Evolutionary conservation across 441 rosid species (phyloP).

Genomic region (Pelargonium australe): DNA sequence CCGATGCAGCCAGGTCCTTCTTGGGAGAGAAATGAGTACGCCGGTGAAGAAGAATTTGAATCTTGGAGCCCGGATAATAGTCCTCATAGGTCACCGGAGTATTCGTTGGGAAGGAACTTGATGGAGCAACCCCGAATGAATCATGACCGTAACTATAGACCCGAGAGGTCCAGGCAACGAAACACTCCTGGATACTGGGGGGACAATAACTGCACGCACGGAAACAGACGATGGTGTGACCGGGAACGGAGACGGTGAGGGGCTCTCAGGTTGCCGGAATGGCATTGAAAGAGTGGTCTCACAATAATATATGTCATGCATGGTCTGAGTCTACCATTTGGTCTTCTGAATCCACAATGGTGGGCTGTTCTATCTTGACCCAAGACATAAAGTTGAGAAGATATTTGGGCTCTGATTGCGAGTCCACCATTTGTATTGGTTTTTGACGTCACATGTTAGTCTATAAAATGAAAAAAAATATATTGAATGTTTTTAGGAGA

Average conservation of each 20-base stretch:
- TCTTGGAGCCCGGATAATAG: slow-evolving; percentile 94
- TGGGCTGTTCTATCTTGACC: background rate
- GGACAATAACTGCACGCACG: slow-evolving; percentile 34
- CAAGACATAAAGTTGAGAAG: background rate
- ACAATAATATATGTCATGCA: too few relatives aligned
- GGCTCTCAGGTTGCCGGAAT: background rate
- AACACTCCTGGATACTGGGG: slow-evolving; percentile 40
- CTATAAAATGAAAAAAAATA: background rate
- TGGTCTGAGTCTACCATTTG: too few relatives aligned
- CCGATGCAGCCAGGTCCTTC: slow-evolving; percentile 32
- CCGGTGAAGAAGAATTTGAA: slow-evolving; percentile 45
- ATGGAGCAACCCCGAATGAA: slow-evolving; percentile 25
- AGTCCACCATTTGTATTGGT: slow-evolving; percentile 6
- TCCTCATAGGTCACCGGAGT: slow-evolving; percentile 37
- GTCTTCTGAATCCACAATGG: too few relatives aligned
- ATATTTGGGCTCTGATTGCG: background rate
- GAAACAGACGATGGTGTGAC: slow-evolving; percentile 38
- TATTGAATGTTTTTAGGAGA: too few relatives aligned
- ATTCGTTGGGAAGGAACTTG: slow-evolving; percentile 33
- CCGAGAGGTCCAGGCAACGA: slow-evolving; percentile 43
- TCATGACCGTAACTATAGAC: slow-evolving; percentile 29
- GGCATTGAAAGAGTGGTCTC: too few relatives aligned
- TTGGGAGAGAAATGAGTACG: slow-evolving; percentile 36
- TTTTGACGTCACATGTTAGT: background rate
- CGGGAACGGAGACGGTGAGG: slow-evolving; percentile 31